Conservation (phyloP, 1,284 basidiomycete species). For the Pseudozyma thailandica region DNA sequence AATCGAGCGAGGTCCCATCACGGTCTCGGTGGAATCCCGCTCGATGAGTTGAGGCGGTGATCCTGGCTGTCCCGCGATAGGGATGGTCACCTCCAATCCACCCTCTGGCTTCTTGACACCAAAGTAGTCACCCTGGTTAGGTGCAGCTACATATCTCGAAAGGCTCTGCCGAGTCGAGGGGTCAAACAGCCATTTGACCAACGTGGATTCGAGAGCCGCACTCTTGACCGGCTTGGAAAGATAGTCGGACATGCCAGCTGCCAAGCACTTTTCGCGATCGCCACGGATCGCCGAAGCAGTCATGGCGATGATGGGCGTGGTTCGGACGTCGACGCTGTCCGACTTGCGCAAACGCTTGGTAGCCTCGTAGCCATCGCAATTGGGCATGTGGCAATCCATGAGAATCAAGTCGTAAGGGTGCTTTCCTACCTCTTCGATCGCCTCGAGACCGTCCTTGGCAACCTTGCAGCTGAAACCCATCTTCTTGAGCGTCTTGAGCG, state of each 20-base stretch:
- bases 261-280: constrained; percentile 63
- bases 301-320: constrained; percentile 62
- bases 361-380: constrained; percentile 63
- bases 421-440: constrained; percentile 53
- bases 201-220: constrained; percentile 54
- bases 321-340: constrained; percentile 53
- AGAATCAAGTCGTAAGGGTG: constrained; percentile 59
- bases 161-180: constrained; percentile 55
- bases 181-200: constrained; percentile 62
- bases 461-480: constrained; percentile 65
- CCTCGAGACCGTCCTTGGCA: constrained; percentile 61
- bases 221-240: constrained; percentile 65
- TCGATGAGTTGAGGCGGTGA: constrained; percentile 41
- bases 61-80: constrained; percentile 12
- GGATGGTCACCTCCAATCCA: constrained; percentile 32
- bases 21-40: constrained; percentile 50
- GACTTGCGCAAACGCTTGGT: constrained; percentile 55
- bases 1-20: constrained; percentile 43
- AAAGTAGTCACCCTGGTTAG: constrained; percentile 42
- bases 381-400: constrained; percentile 62
- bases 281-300: constrained; percentile 63
- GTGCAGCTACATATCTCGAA: constrained; percentile 46
- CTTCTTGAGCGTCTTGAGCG: constrained; percentile 60
- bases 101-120: constrained; percentile 25
- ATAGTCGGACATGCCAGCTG: constrained; percentile 63